These are phyloP conservation scores for Venturia nashicola DNA, from an alignment of 2,329 filamentous ascomycete species.

Conservation along the genomic window DNA sequence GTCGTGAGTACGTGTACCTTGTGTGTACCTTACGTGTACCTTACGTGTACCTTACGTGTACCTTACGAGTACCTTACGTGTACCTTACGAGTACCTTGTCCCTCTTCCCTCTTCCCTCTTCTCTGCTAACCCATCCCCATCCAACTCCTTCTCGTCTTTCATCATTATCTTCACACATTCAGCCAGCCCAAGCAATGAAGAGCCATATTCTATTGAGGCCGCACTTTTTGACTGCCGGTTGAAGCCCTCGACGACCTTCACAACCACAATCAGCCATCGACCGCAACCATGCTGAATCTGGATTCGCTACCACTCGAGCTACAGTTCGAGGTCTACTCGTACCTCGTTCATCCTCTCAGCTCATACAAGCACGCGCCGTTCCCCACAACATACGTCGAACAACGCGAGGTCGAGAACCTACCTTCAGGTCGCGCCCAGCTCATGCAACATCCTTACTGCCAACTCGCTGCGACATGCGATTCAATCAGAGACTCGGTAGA, in stretches of 20 bases:
- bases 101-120: too few species aligned
- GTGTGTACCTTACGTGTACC: too few species aligned
- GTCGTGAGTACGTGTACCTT: too few species aligned
- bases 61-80: too few species aligned
- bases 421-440: background rate
- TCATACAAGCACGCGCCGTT: background rate
- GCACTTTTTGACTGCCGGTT: background rate
- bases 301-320: background rate
- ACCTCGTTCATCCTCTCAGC: constrained; percentile 2
- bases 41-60: too few species aligned
- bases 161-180: too few species aligned
- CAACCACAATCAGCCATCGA: background rate
- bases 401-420: background rate
- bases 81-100: too few species aligned
- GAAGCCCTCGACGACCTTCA: background rate
- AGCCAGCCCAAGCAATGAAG: too few species aligned
- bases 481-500: background rate
- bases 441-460: constrained; percentile 5
- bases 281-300: background rate
- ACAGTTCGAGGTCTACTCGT: background rate
- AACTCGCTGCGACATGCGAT: constrained; percentile 1
- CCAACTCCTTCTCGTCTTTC: too few species aligned
- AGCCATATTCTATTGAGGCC: background rate
- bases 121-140: too few species aligned
- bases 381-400: background rate